phyloP scores from a whole-genome alignment of 2,329 filamentous ascomycete genomes.

The Fusarium newnesense region DNA sequence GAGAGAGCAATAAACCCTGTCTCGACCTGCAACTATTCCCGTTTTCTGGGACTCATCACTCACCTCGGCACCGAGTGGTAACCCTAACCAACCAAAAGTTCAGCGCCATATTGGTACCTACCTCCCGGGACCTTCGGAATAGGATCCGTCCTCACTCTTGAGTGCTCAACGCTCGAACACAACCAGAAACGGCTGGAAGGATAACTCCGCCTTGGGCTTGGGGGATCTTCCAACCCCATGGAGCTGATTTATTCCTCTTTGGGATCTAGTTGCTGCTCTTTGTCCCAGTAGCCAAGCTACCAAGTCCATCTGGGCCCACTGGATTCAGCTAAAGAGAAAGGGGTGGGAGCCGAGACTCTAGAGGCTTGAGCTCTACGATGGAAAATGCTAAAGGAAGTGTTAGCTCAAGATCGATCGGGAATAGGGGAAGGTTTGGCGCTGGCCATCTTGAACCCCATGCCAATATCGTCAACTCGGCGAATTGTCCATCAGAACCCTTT shows the following conservation, averaged over 20 bases:
- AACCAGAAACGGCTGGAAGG: constrained; percentile 13
- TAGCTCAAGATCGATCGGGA: background rate
- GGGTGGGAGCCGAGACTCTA: constrained; percentile 14
- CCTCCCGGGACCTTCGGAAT: constrained; percentile 19
- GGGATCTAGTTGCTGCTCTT: constrained; percentile 11
- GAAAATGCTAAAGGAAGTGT: constrained; percentile 6
- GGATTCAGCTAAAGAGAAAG: constrained; percentile 20
- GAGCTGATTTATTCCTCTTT: constrained; percentile 23
- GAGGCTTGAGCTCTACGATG: constrained; percentile 5
- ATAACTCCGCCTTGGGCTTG: constrained; percentile 22
- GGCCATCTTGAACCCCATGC: background rate
- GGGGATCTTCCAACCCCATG: constrained; percentile 20
- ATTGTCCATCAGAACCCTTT: background rate
- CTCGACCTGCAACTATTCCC: background rate
- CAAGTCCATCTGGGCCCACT: constrained; percentile 16
- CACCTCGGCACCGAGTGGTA: background rate
- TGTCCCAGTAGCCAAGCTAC: constrained; percentile 9
- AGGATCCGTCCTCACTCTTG: constrained; percentile 17
- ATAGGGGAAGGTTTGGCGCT: background rate
- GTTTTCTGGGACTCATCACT: background rate
- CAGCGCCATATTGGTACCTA: background rate
- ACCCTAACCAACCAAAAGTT: background rate
- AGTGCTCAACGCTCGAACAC: constrained; percentile 14
- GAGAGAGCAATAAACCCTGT: background rate
- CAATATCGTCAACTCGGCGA: background rate